A percentile compares a stretch with the other conserved stretches of the same genome.
Evolutionary conservation across 179 eudicot species (phyloP).

Genomic region (Carnegiea gigantea): DNA sequence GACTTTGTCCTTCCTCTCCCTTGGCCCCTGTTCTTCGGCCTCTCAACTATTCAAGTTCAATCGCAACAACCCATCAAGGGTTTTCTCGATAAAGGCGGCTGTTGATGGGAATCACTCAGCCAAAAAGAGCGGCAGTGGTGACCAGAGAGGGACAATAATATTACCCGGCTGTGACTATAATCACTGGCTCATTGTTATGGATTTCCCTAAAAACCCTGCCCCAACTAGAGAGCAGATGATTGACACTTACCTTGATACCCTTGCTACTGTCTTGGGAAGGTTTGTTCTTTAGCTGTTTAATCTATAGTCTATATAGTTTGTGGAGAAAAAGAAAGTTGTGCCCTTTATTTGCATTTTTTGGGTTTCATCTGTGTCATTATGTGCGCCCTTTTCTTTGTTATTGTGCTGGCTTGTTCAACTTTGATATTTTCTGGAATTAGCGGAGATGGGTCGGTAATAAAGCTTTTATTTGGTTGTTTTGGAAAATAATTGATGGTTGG

Average conservation of each 20-base stretch:
- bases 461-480: neutral
- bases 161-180: slow-evolving; percentile 90
- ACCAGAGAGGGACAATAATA: slow-evolving; percentile 72
- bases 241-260: slow-evolving; percentile 77
- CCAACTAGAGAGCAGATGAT: slow-evolving; percentile 91
- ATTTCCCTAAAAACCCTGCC: slow-evolving; percentile 85
- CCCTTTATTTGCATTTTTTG: neutral
- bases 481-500: neutral
- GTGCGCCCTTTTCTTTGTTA: neutral
- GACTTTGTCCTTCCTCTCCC: neutral
- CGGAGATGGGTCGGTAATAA: neutral
- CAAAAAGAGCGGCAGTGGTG: slow-evolving; percentile 28
- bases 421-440: neutral
- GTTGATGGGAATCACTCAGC: slow-evolving; percentile 1
- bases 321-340: neutral
- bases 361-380: neutral
- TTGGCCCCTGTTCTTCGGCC: neutral
- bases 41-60: neutral
- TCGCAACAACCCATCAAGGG: neutral
- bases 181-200: slow-evolving; percentile 93
- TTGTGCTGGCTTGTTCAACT: neutral
- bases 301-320: neutral
- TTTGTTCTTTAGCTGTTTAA: neutral
- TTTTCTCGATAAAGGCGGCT: neutral
- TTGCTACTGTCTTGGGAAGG: slow-evolving; percentile 85